phyloP scores from a whole-genome alignment of 2,329 filamentous ascomycete species.

The Diplodia mutila region DNA sequence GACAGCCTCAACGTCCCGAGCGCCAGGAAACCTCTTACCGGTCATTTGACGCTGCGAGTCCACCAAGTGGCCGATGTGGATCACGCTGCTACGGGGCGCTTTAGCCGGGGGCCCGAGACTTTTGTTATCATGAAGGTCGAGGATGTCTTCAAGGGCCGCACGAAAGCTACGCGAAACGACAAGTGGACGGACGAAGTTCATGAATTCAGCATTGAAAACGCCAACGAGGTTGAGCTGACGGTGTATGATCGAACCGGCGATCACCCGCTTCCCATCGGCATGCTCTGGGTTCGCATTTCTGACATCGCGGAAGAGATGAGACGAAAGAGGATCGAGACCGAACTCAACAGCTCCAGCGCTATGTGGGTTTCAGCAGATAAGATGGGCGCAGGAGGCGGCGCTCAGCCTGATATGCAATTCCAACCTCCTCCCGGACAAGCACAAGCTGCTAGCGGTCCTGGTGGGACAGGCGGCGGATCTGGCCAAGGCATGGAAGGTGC shows the following conservation, averaged over 20 bases:
- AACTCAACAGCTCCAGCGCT: conserved; percentile 75
- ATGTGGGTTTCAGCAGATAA: conserved; percentile 98
- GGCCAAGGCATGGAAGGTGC: conserved; percentile 38
- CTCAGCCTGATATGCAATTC: conserved; percentile 60
- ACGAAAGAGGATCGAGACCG: conserved; percentile 93
- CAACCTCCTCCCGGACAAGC: conserved; percentile 51
- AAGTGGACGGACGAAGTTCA: conserved; percentile 91
- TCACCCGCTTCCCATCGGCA: conserved; percentile 86
- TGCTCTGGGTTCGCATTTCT: conserved; percentile 95
- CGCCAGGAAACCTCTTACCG: conserved; percentile 91
- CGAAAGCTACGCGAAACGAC: conserved; percentile 81
- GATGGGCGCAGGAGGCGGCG: conserved; percentile 68
- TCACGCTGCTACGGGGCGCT: conserved; percentile 79
- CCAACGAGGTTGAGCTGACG: conserved; percentile 96
- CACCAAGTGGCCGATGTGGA: conserved; percentile 92
- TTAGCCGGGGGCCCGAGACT: conserved; percentile 89
- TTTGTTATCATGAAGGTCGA: conserved; percentile 97
- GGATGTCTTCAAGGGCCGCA: conserved; percentile 87
- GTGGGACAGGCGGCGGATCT: conserved; percentile 40
- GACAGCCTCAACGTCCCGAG: conserved; percentile 96
- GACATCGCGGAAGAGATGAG: conserved; percentile 98
- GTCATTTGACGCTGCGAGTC: conserved; percentile 83
- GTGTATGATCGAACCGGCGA: conserved; percentile 92
- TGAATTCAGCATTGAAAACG: conserved; percentile 93
- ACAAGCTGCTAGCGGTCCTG: conserved; percentile 36